A percentile compares a stretch with the other conserved stretches of the same genome.
phyloP scores from a whole-genome alignment of 2,329 filamentous ascomycete genomes.

The Rhynchosporium graminicola region DNA sequence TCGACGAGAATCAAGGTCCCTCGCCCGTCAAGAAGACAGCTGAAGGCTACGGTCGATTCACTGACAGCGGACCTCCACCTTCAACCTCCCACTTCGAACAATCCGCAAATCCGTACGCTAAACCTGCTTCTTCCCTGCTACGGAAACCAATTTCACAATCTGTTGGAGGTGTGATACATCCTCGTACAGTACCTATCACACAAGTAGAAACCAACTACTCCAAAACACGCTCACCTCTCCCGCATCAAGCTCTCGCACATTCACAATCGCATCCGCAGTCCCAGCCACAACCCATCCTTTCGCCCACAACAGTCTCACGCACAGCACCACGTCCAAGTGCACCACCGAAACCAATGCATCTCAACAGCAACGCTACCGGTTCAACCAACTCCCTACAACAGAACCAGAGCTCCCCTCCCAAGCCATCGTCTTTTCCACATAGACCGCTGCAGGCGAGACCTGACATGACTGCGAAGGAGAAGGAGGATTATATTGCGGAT shows the following conservation, averaged over 20 bases:
- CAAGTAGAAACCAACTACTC: slow-evolving; percentile 31
- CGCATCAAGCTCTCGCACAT: slow-evolving; percentile 10
- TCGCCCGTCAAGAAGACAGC: slow-evolving; percentile 67
- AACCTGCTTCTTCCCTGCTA: slow-evolving; percentile 35
- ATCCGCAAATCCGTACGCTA: slow-evolving; percentile 35
- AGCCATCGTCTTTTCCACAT: slow-evolving; percentile 19
- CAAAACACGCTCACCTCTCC: slow-evolving; percentile 32
- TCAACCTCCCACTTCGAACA: slow-evolving; percentile 28
- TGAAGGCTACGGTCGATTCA: slow-evolving; percentile 87
- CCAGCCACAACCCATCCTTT: slow-evolving; percentile 18
- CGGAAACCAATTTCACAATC: slow-evolving; percentile 50
- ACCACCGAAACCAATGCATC: slow-evolving; percentile 62
- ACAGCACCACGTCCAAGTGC: slow-evolving; percentile 51
- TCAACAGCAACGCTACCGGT: slow-evolving; percentile 55
- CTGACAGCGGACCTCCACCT: slow-evolving; percentile 48
- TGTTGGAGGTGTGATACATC: slow-evolving; percentile 28
- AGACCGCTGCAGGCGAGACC: slow-evolving; percentile 49
- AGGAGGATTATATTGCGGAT: slow-evolving; percentile 65
- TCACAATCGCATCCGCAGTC: slow-evolving; percentile 19
- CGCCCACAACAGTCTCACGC: slow-evolving; percentile 36
- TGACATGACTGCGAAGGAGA: slow-evolving; percentile 58
- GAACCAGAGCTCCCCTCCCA: slow-evolving; percentile 48
- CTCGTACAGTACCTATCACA: slow-evolving; percentile 29
- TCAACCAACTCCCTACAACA: slow-evolving; percentile 33
- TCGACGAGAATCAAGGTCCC: slow-evolving; percentile 73